Percentiles rank a stretch among this genome's conserved stretches.
phyloP scores from a whole-genome alignment of 768 basidiomycete genomes.

The Auriscalpium orientale region DNA sequence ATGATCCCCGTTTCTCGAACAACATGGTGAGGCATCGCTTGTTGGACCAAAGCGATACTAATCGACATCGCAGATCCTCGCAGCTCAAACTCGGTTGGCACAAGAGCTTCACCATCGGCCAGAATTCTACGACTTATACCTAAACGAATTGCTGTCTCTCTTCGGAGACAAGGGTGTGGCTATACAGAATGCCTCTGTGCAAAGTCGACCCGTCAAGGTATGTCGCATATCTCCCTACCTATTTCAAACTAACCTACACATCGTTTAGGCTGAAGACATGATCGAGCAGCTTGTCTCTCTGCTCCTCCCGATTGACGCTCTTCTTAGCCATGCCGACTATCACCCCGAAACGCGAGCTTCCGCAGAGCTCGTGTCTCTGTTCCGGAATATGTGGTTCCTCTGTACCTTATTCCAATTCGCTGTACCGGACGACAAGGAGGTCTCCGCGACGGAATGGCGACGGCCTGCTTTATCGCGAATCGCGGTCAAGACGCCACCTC shows the following conservation, averaged over 20 bases:
- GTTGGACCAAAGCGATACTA: too few species aligned
- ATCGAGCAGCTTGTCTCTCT: constrained; percentile 82
- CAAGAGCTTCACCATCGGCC: constrained; percentile 67
- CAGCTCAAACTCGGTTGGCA: constrained; percentile 85
- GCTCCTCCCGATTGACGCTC: constrained; percentile 83
- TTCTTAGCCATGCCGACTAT: constrained; percentile 67
- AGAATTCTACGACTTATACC: constrained; percentile 71
- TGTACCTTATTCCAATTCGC: constrained; percentile 84
- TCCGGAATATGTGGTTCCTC: constrained; percentile 93
- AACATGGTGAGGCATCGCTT: constrained; percentile 54
- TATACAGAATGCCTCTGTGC: constrained; percentile 73
- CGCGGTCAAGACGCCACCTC: constrained; percentile 77
- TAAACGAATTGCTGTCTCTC: constrained; percentile 76
- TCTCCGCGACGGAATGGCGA: constrained; percentile 71
- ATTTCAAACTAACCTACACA: constrained; percentile 1
- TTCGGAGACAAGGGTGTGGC: constrained; percentile 89
- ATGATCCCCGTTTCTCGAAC: constrained; percentile 82
- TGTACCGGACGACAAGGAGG: constrained; percentile 38
- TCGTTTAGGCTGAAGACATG: constrained; percentile 65
- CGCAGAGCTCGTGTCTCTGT: constrained; percentile 60
- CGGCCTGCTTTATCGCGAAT: constrained; percentile 69
- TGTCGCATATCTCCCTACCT: constrained; percentile 4
- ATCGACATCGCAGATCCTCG: constrained; percentile 51
- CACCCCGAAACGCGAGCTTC: constrained; percentile 48
- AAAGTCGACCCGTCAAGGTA: constrained; percentile 63